These are phyloP conservation scores for Colletotrichum godetiae DNA, from an alignment of 2,329 filamentous ascomycete species.

Conservation along the genomic window DNA sequence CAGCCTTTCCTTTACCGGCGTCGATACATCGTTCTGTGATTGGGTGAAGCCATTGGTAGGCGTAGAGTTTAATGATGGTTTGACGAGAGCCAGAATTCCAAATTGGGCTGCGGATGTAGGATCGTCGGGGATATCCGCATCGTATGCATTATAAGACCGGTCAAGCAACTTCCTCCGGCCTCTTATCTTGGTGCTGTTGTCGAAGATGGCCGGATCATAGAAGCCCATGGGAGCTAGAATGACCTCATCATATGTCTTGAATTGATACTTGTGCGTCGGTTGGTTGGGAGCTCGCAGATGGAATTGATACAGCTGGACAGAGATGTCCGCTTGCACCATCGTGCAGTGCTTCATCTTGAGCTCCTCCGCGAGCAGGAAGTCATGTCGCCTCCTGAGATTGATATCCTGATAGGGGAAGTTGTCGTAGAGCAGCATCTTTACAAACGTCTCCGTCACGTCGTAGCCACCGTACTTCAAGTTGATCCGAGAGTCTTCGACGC, in stretches of 20 bases:
- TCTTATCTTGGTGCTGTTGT: constrained; percentile 81
- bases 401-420: constrained; percentile 96
- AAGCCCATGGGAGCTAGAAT: constrained; percentile 96
- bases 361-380: constrained; percentile 94
- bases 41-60: constrained; percentile 55
- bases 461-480: constrained; percentile 94
- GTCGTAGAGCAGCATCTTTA: constrained; percentile 98
- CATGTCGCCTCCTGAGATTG: constrained; percentile 89
- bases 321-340: constrained; percentile 89
- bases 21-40: constrained; percentile 62
- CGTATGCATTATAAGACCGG: constrained; percentile 93
- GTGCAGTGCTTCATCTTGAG: constrained; percentile 94
- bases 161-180: constrained; percentile 85
- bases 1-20: constrained; percentile 70
- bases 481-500: constrained; percentile 91
- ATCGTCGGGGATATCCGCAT: constrained; percentile 87
- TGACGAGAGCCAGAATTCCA: constrained; percentile 69
- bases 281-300: constrained; percentile 89
- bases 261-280: constrained; percentile 91
- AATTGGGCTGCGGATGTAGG: constrained; percentile 87
- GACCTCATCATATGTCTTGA: constrained; percentile 97
- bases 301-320: constrained; percentile 89
- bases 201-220: constrained; percentile 89
- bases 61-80: constrained; percentile 65
- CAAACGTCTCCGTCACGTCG: constrained; percentile 93